Conservation (phyloP, 2,329 filamentous ascomycete species). For the Cytospora mali region DNA sequence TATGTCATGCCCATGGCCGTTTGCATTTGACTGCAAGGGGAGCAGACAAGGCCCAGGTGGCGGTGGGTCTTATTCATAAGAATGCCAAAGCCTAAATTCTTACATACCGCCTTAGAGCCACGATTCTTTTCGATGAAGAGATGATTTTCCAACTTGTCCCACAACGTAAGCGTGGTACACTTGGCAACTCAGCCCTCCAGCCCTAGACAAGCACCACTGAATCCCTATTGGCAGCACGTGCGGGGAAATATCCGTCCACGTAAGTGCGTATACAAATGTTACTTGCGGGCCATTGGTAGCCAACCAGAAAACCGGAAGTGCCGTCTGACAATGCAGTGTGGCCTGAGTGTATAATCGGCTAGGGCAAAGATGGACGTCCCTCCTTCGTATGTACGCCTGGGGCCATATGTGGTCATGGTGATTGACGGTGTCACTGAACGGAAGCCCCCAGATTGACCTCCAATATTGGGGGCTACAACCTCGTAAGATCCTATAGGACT, state of each 20-base stretch:
- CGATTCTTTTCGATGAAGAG: not conserved
- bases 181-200: not conserved
- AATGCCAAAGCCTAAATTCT: not conserved
- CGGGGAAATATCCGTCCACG: not conserved
- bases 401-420: not conserved
- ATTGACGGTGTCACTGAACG: not conserved
- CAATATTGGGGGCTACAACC: not conserved
- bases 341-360: not conserved
- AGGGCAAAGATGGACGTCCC: not conserved
- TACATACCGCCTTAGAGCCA: not conserved
- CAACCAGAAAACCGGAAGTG: not conserved
- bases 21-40: not conserved
- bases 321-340: not conserved
- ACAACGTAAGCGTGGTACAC: not conserved
- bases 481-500: not conserved
- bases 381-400: not conserved
- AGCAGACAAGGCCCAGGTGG: not conserved
- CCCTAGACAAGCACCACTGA: not conserved
- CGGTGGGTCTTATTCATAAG: not conserved
- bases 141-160: not conserved
- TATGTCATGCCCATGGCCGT: not conserved
- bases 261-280: not conserved
- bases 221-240: not conserved
- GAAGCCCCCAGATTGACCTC: not conserved
- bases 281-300: not conserved